Conservation (phyloP, 495 filamentous ascomycete genomes). For the Penicillium fimorum region DNA sequence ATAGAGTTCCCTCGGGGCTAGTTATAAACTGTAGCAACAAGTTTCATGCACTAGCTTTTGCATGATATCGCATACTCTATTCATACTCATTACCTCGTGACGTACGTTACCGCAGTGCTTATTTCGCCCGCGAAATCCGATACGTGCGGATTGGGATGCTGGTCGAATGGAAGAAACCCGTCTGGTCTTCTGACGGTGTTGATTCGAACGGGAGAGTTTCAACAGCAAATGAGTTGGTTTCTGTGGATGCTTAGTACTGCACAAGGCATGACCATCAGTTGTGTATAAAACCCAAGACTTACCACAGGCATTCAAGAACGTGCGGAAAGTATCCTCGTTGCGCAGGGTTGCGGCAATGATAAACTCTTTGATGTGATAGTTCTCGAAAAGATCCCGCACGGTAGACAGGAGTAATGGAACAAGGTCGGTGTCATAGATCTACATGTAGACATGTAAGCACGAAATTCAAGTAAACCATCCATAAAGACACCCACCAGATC, state of each 20-base stretch:
- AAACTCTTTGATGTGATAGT: conserved; percentile 45
- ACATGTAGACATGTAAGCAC: conserved; percentile 3
- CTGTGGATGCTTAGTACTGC: conserved; percentile 21
- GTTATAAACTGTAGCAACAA: not conserved
- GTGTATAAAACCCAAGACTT: conserved; percentile 23
- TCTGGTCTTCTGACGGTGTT: conserved; percentile 47
- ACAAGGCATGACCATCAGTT: not conserved
- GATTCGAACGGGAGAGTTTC: conserved; percentile 46
- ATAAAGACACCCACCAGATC: conserved; percentile 41
- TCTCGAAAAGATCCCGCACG: conserved; percentile 52
- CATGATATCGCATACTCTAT: conserved; percentile 8
- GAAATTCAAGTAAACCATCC: not conserved
- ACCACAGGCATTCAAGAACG: conserved; percentile 59
- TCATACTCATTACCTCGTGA: conserved; percentile 11
- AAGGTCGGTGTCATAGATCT: conserved; percentile 65
- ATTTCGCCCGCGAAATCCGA: conserved; percentile 24
- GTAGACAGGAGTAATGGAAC: conserved; percentile 59
- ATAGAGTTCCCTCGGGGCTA: not conserved
- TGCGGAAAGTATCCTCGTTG: conserved; percentile 60
- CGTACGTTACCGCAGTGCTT: conserved; percentile 6
- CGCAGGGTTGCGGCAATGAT: conserved; percentile 62
- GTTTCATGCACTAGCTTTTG: not conserved
- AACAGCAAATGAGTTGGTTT: conserved; percentile 35
- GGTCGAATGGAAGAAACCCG: conserved; percentile 57
- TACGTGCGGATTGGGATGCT: conserved; percentile 51